Percentiles rank a stretch among this genome's conserved stretches.
These are phyloP conservation scores for Cercospora berteroae DNA, from an alignment of 2,329 filamentous ascomycete genomes.

Conservation along the genomic window DNA sequence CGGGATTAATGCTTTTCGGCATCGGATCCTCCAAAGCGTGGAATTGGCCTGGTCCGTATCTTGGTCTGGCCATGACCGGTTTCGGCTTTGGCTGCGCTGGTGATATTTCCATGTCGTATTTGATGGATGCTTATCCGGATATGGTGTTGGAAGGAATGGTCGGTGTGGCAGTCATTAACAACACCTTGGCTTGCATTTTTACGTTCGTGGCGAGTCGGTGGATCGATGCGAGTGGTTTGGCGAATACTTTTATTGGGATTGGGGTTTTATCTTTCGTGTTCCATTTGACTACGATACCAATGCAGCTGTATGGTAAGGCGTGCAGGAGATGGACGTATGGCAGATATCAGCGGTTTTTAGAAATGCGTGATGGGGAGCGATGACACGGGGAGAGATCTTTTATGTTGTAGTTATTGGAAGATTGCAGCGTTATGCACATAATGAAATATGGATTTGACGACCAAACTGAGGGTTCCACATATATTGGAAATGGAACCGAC, in stretches of 20 bases:
- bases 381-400: no score
- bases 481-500: no score
- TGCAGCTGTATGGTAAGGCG: conserved; percentile 56
- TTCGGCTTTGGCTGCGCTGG: conserved; percentile 61
- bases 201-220: conserved; percentile 50
- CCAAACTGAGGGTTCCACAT: no score
- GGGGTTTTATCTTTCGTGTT: conserved; percentile 53
- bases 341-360: conserved; percentile 27
- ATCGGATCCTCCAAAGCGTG: conserved; percentile 53
- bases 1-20: conserved; percentile 55
- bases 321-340: conserved; percentile 49
- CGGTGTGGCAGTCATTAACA: conserved; percentile 58
- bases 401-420: no score
- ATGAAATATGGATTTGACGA: no score
- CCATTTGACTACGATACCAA: conserved; percentile 52
- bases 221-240: conserved; percentile 48
- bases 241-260: conserved; percentile 53
- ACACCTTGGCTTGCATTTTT: conserved; percentile 55
- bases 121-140: conserved; percentile 57
- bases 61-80: conserved; percentile 58
- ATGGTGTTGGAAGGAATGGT: conserved; percentile 61
- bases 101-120: conserved; percentile 53
- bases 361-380: conserved; percentile 29
- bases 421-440: no score
- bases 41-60: conserved; percentile 54